Evolutionary conservation across 2,329 filamentous ascomycete genomes (phyloP).

Genomic region (Pseudogymnoascus sp.): DNA sequence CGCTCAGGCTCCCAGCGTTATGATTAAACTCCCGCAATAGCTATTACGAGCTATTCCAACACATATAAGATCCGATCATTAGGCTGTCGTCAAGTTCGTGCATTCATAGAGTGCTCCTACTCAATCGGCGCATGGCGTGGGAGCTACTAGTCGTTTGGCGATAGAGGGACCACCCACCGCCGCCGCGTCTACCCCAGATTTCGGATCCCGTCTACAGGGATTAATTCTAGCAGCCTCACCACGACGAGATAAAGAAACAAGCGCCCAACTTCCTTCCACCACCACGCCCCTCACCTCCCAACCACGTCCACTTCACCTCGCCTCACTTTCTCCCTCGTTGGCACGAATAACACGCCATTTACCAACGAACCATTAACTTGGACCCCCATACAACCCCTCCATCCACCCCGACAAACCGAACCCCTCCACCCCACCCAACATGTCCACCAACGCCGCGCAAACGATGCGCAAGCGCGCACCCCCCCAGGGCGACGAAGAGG

Average conservation of each 20-base stretch:
- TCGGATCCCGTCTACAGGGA: background rate
- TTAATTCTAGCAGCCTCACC: conserved; percentile 3
- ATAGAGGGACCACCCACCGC: conserved; percentile 6
- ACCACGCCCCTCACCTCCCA: background rate
- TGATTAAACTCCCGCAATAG: conserved; percentile 6
- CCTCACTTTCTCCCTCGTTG: background rate
- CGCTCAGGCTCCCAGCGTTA: background rate
- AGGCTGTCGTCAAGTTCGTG: background rate
- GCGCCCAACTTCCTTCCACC: background rate
- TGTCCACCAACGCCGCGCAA: conserved; percentile 35
- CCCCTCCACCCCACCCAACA: conserved; percentile 7
- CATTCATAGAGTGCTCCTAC: background rate
- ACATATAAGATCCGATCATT: background rate
- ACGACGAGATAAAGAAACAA: conserved; percentile 6
- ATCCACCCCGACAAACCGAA: background rate
- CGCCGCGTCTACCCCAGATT: conserved; percentile 4
- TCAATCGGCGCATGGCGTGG: conserved; percentile 6
- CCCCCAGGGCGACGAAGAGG: conserved; percentile 77
- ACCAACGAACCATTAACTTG: background rate
- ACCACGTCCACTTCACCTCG: background rate
- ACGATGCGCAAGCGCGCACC: conserved; percentile 61
- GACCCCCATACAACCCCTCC: background rate
- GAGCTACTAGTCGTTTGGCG: conserved; percentile 4
- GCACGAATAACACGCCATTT: background rate
- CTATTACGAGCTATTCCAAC: conserved; percentile 5